A percentile compares a stretch with the other conserved stretches of the same genome.
Evolutionary conservation across 1,284 basidiomycete species (phyloP).

Genomic region (Cryptococcus amylolentus): DNA sequence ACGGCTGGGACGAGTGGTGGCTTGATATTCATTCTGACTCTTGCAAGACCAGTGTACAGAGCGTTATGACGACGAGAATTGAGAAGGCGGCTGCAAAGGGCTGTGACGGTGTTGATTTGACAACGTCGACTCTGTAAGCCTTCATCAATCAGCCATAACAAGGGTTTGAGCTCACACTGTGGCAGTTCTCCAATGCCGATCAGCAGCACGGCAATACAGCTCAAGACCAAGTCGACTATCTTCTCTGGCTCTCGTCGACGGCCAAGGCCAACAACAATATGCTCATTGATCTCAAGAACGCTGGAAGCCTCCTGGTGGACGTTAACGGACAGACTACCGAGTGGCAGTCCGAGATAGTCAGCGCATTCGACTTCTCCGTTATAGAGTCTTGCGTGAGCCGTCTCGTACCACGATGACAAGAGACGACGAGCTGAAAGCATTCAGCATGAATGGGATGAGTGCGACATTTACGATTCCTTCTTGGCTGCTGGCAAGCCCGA

Average conservation of each 20-base stretch:
- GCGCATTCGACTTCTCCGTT: slow-evolving; percentile 27
- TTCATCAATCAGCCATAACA: not conserved
- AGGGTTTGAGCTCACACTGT: not conserved
- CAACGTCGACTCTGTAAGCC: slow-evolving; percentile 38
- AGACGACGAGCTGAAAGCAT: not conserved
- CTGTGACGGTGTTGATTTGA: slow-evolving; percentile 48
- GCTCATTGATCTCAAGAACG: slow-evolving; percentile 42
- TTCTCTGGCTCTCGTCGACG: slow-evolving; percentile 33
- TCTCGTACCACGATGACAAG: not conserved
- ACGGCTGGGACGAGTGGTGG: slow-evolving; percentile 40
- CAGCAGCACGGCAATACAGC: slow-evolving; percentile 24
- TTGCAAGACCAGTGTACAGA: slow-evolving; percentile 27
- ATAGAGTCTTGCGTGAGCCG: slow-evolving; percentile 31
- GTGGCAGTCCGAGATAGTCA: slow-evolving; percentile 7
- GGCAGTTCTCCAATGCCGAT: not conserved
- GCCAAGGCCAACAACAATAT: slow-evolving; percentile 14
- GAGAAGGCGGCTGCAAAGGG: slow-evolving; percentile 32
- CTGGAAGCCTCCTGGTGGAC: slow-evolving; percentile 24
- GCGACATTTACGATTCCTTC: slow-evolving; percentile 24
- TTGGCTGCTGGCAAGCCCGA: slow-evolving; percentile 30
- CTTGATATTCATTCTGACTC: slow-evolving; percentile 26
- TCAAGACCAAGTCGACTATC: slow-evolving; percentile 33
- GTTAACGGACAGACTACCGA: slow-evolving; percentile 12
- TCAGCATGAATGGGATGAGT: slow-evolving; percentile 27
- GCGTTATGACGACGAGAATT: slow-evolving; percentile 30